Evolutionary conservation across 2,329 filamentous ascomycete genomes (phyloP).

Genomic region (Cladophialophora exuberans): DNA sequence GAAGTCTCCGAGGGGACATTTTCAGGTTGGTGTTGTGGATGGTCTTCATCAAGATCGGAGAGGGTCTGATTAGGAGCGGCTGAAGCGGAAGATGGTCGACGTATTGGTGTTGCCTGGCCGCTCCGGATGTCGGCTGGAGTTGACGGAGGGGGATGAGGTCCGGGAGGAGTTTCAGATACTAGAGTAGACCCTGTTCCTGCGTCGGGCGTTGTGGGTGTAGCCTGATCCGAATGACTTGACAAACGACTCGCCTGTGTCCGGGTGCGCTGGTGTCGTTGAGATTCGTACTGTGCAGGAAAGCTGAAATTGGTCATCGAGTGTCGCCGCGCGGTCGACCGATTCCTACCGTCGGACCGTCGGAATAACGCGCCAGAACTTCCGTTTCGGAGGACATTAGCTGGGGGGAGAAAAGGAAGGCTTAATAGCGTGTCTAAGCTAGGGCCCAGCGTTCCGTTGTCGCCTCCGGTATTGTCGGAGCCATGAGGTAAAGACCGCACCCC

Average conservation of each 20-base stretch:
- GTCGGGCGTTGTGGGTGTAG: slow-evolving; percentile 13
- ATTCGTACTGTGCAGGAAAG: slow-evolving; percentile 55
- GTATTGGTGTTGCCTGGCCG: slow-evolving; percentile 53
- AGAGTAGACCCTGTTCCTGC: slow-evolving; percentile 35
- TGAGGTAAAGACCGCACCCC: slow-evolving; percentile 68
- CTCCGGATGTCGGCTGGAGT: slow-evolving; percentile 65
- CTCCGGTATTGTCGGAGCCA: slow-evolving; percentile 51
- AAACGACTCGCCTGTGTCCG: slow-evolving; percentile 20
- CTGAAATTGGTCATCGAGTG: slow-evolving; percentile 58
- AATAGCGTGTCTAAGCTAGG: slow-evolving; percentile 50
- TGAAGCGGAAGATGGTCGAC: slow-evolving; percentile 52
- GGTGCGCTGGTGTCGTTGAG: slow-evolving; percentile 56
- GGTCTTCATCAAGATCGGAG: slow-evolving; percentile 45
- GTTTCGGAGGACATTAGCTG: slow-evolving; percentile 46
- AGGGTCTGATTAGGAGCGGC: slow-evolving; percentile 43
- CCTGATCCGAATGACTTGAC: slow-evolving; percentile 18
- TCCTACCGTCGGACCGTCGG: slow-evolving; percentile 58
- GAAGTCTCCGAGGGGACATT: slow-evolving; percentile 40
- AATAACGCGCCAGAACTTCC: slow-evolving; percentile 55
- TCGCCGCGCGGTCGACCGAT: slow-evolving; percentile 58
- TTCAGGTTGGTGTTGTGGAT: slow-evolving; percentile 35
- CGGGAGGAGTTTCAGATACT: slow-evolving; percentile 59
- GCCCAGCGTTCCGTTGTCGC: slow-evolving; percentile 36
- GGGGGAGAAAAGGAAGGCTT: slow-evolving; percentile 49
- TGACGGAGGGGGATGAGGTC: slow-evolving; percentile 65